phyloP scores from a whole-genome alignment of 108 stramenopile species.

The Nannochloropsis salina region DNA sequence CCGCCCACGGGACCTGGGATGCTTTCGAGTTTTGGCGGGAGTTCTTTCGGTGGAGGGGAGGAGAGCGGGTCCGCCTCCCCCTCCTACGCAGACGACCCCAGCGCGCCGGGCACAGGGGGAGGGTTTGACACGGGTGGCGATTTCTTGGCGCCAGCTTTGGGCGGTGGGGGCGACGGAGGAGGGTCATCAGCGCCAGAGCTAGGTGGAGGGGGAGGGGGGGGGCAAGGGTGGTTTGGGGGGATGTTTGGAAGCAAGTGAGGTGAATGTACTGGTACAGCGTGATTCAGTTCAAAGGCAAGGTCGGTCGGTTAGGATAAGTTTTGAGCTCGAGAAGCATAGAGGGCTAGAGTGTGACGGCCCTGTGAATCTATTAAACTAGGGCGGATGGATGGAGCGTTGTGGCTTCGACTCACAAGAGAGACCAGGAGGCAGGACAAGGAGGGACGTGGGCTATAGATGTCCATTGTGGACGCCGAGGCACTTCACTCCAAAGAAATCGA shows the following conservation, averaged over 20 bases:
- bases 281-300: no score
- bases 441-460: no score
- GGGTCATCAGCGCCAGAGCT: neutral
- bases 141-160: neutral
- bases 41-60: neutral
- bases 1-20: conserved; percentile 1
- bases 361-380: no score
- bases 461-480: no score
- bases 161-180: neutral
- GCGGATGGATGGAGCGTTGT: no score
- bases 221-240: conserved; percentile 5
- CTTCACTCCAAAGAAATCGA: no score
- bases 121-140: neutral
- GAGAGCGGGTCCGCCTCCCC: neutral
- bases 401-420: no score
- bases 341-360: no score
- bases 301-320: no score
- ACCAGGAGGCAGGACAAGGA: no score
- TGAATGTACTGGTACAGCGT: no score
- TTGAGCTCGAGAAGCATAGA: no score
- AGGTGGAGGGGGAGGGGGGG: conserved; percentile 13
- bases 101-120: neutral
- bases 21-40: conserved; percentile 6
- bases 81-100: neutral
- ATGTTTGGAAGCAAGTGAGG: conserved; percentile 17